Evolutionary conservation across 176 grass and related monocot genomes (phyloP).

Genomic region (Rhipidocladum racemiflorum): DNA sequence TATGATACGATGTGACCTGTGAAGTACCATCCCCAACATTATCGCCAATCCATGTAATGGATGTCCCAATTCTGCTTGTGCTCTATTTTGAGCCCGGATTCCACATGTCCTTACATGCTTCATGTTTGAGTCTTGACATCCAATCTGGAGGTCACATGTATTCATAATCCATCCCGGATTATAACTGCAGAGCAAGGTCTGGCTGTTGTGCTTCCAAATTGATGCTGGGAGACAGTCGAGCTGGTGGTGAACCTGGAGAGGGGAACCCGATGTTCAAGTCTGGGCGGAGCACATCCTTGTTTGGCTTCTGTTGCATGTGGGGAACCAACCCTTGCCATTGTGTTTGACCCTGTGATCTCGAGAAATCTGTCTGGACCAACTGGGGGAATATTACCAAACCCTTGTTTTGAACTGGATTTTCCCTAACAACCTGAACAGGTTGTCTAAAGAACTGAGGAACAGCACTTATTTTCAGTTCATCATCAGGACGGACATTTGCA

Average conservation of each 20-base stretch:
- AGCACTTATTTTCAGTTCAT: constrained; percentile 37
- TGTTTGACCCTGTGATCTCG: constrained; percentile 57
- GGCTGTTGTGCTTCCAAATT: constrained; percentile 96
- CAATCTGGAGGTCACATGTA: constrained; percentile 6
- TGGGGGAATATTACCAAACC: constrained; percentile 77
- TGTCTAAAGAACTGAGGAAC: constrained; percentile 61
- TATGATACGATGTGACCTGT: not conserved
- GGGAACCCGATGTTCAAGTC: constrained; percentile 95
- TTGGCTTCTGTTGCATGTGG: constrained; percentile 65
- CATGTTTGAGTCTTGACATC: not conserved
- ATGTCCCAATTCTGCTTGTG: constrained; percentile 35
- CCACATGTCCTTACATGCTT: constrained; percentile 17
- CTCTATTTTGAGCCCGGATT: not conserved
- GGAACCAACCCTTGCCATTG: constrained; percentile 77
- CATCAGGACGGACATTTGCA: constrained; percentile 37
- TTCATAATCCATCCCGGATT: constrained; percentile 22
- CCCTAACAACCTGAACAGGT: constrained; percentile 52
- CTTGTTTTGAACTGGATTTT: constrained; percentile 56
- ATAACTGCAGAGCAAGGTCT: constrained; percentile 94
- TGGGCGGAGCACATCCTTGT: constrained; percentile 70
- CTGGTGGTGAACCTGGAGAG: constrained; percentile 72
- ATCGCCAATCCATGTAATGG: not conserved
- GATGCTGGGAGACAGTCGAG: constrained; percentile 71
- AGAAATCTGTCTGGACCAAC: constrained; percentile 64
- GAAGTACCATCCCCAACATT: not conserved